Evolutionary conservation across 2,329 filamentous ascomycete genomes (phyloP), one percentile per base, ranked within the genome.

Genomic region (Microsporum ferrugineum): DNA sequence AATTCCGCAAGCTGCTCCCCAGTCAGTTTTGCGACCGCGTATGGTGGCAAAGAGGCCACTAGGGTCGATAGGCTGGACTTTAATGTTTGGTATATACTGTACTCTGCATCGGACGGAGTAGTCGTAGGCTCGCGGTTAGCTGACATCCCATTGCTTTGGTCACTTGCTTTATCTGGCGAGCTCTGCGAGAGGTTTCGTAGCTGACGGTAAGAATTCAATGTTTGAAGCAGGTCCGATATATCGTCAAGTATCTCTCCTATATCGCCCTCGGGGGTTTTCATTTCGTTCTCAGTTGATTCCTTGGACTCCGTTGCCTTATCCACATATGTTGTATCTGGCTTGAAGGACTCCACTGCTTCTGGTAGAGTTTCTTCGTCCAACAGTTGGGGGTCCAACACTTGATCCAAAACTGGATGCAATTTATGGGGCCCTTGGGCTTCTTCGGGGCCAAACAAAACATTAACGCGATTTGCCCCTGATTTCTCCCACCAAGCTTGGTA

Each of bases 1-100:
- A 96, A 78, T 62, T 91, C 88, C 34, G 86, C 87, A n/a, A 95
- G 76, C 71, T 91, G 88, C 70, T 95, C 88, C 7, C 90, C 90
- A 68, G 95, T 87, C 63, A 96, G 78, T 68, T 94, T 92, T 4
- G 91, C 86, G 29, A 96, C 88, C 0, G 88, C 88, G 70, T 90
- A 94, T 0, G 91, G 91, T 1, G 91, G 91, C 8, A 96, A 76
- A 43, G 82, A 84, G 65, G 87, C 81, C 63, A 95, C 82, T 64
- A 95, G 84, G 34, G 91, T 77, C 0, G 84, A 78, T 23, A 96
- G 77, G 69, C 91, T 89, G 2, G 85, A 82, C 70, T 88, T 90
- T 59, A 96, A 79, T 31, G 86, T 81, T 65, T 89, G 81, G 70
- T 95, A 95, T 0, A 82, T 76, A 43, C 77, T 76, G 41, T 78